Conservation (phyloP, 1,139 yeast species). For the Candida sanyaensis region DNA sequence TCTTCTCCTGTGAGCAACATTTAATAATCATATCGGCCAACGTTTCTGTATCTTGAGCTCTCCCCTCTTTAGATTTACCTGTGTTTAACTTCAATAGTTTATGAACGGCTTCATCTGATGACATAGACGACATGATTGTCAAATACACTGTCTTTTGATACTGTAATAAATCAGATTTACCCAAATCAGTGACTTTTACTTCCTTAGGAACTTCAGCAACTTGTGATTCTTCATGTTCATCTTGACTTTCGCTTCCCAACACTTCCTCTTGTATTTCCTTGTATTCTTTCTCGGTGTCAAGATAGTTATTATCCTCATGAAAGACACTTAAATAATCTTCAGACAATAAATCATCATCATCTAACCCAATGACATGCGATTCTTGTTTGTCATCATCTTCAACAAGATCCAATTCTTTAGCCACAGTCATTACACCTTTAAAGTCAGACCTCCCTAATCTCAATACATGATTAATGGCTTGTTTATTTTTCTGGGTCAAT, state of each 20-base stretch:
- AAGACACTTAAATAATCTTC: slow-evolving; percentile 54
- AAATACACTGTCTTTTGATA: slow-evolving; percentile 77
- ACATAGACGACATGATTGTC: slow-evolving; percentile 88
- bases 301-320: slow-evolving; percentile 53
- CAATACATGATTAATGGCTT: slow-evolving; percentile 55
- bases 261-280: slow-evolving; percentile 19
- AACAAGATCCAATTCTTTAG: slow-evolving; percentile 55
- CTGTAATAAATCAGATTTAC: slow-evolving; percentile 62
- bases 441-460: slow-evolving; percentile 52
- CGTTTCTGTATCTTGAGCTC: slow-evolving; percentile 26
- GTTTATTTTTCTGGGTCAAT: slow-evolving; percentile 45
- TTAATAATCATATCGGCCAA: slow-evolving; percentile 77
- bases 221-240: slow-evolving; percentile 16
- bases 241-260: slow-evolving; percentile 18
- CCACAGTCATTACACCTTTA: slow-evolving; percentile 39
- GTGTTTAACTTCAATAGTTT: slow-evolving; percentile 60
- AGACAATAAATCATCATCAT: slow-evolving; percentile 45
- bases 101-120: slow-evolving; percentile 92
- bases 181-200: slow-evolving; percentile 52
- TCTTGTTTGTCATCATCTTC: slow-evolving; percentile 62
- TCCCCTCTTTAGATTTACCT: slow-evolving; percentile 31
- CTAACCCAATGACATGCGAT: slow-evolving; percentile 61
- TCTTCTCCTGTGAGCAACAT: slow-evolving; percentile 85
- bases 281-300: slow-evolving; percentile 47
- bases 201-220: slow-evolving; percentile 9